Base-by-base conservation (phyloP, 208 protist genomes). In the Trypanosoma melophagium region DNA sequence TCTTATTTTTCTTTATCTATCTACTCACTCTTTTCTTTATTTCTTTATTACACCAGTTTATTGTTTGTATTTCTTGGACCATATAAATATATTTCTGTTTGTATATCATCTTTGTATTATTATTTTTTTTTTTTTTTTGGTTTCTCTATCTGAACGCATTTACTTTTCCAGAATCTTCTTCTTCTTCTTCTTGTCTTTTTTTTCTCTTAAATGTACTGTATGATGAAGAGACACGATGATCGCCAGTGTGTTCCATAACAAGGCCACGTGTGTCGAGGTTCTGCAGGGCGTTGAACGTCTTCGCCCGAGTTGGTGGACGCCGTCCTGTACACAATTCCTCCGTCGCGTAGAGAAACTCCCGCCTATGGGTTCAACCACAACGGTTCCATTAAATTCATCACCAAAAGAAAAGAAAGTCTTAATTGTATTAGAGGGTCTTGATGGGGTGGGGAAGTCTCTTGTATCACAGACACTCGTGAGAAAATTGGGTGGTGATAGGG, bases 401-500 rank as follows among this genome's bases (percentile, higher is more conserved):
- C 5, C 28, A 35, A 35, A 35, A 35, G 28, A 35, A 35, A 35
- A 35, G 28, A 71, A 82, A 56, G 64, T 76, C 0, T 45, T 93
- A 3, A 55, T 93, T 14, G 25, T 90, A 3, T 57, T 93, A 28
- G 83, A 93, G 58, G 87, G 87, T 13, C 57, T 93, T 40, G 87
- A 93, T 53, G 87, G 87, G 45, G 81, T 81, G 0, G 87, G 87
- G n/a, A 93, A 93, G 79, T 85, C 81, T 0, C 41, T 62, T 28
- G 66, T 83, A 22, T 75, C 87, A 2, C 58, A 55, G 16, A 71
- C 78, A 0, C 66, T 93, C 9, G 75, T 82, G 0, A 58, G 76
- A 28, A 59, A 65, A 42, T 64, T 93, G 31, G 51, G 51, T 7
- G 51, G 51, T 7, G 79, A 73, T 1, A 57, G 68, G 12, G 80